Percentiles rank a stretch among this genome's conserved stretches.
Conservation (phyloP, 495 filamentous ascomycete species). For the Aspergillus taichungensis region DNA sequence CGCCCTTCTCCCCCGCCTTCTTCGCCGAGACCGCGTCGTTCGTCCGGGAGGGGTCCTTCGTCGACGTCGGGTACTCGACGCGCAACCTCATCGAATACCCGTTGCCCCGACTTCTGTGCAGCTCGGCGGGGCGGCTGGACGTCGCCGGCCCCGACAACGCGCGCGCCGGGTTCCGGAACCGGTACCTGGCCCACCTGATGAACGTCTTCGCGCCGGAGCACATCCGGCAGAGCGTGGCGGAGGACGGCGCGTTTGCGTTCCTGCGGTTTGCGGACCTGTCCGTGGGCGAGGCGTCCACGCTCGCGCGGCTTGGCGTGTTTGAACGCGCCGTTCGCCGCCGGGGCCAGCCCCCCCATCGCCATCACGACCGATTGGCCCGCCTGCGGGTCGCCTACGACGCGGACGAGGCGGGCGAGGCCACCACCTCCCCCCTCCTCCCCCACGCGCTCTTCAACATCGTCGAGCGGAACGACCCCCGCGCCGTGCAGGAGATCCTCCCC, state of each 20-base stretch:
- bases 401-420: constrained; percentile 35
- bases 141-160: constrained; percentile 66
- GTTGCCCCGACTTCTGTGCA: constrained; percentile 69
- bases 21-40: constrained; percentile 96
- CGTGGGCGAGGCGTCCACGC: constrained; percentile 55
- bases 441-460: constrained; percentile 77
- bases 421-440: constrained; percentile 44
- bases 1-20: constrained; percentile 69
- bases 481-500: constrained; percentile 58
- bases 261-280: constrained; percentile 78
- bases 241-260: constrained; percentile 73
- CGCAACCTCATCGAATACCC: constrained; percentile 78
- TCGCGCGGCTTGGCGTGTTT: constrained; percentile 52
- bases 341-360: constrained; percentile 16
- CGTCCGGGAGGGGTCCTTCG: constrained; percentile 71
- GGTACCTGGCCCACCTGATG: constrained; percentile 66
- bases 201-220: constrained; percentile 85
- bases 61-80: constrained; percentile 79
- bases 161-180: constrained; percentile 65
- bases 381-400: constrained; percentile 54
- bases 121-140: constrained; percentile 65
- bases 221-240: constrained; percentile 48
- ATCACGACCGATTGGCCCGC: constrained; percentile 34
- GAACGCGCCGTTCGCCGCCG: constrained; percentile 55
- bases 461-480: constrained; percentile 55